Conservation (phyloP, 2,329 filamentous ascomycete species). For the Alternaria metachromatica region DNA sequence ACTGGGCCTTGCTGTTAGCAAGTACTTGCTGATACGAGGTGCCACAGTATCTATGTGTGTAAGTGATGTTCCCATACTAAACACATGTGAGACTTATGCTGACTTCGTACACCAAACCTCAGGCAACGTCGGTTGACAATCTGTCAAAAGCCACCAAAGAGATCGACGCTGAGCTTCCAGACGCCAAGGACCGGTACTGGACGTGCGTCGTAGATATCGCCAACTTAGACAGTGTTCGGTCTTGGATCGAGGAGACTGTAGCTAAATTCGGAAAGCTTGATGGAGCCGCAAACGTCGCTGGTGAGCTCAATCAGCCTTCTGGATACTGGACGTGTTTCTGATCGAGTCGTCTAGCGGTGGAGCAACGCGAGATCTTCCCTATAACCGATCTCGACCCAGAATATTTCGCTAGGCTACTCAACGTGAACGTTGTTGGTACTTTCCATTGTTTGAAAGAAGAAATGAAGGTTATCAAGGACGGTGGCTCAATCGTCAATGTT, state of each 20-base stretch:
- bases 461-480: conserved; percentile 16
- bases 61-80: background rate
- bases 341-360: background rate
- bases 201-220: conserved; percentile 2
- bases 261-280: conserved; percentile 45
- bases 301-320: conserved; percentile 18
- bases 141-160: conserved; percentile 1
- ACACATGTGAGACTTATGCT: background rate
- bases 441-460: conserved; percentile 39
- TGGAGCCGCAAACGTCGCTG: conserved; percentile 53
- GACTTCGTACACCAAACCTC: background rate
- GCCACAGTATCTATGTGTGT: conserved; percentile 1
- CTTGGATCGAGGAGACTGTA: conserved; percentile 47
- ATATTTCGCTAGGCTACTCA: conserved; percentile 24
- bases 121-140: conserved; percentile 1
- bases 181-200: conserved; percentile 2
- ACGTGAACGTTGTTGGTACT: conserved; percentile 51
- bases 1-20: background rate
- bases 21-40: conserved; percentile 2
- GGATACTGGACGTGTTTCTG: background rate
- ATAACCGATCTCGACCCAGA: conserved; percentile 21
- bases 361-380: conserved; percentile 6
- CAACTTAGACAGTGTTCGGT: background rate
- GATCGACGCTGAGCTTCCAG: conserved; percentile 1
- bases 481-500: conserved; percentile 29